These are phyloP conservation scores for Tilletia indica DNA, from an alignment of 1,284 basidiomycete species.

Conservation along the genomic window DNA sequence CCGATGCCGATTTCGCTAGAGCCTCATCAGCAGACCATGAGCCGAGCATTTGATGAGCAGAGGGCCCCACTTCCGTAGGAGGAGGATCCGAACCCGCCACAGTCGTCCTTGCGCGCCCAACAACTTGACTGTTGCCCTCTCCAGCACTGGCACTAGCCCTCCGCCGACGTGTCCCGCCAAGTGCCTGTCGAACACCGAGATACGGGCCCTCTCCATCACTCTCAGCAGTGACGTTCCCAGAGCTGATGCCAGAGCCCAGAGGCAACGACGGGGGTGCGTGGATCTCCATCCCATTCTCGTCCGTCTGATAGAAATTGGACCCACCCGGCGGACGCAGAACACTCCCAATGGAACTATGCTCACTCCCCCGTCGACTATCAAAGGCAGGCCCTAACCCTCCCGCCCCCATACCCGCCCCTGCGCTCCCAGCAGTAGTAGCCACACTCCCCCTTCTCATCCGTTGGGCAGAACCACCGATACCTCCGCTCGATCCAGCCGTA, in stretches of 20 bases:
- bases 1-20: no score
- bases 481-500: neutral
- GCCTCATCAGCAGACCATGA: no score
- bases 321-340: neutral
- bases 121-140: neutral
- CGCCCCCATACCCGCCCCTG: neutral
- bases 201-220: slow-evolving; percentile 1
- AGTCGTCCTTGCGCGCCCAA: no score
- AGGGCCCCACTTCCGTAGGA: no score
- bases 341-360: slow-evolving; percentile 10
- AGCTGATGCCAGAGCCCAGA: neutral
- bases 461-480: neutral
- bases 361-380: slow-evolving; percentile 8
- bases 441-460: neutral
- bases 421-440: neutral
- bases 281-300: neutral
- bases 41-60: no score
- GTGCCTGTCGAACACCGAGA: neutral
- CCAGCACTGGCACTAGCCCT: slow-evolving; percentile 7
- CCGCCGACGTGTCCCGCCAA: neutral
- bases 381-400: neutral
- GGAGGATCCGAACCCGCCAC: no score
- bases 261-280: neutral
- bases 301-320: no score
- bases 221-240: neutral